Base-by-base conservation (phyloP, 345 rosid genomes). In the Populus davidiana region DNA sequence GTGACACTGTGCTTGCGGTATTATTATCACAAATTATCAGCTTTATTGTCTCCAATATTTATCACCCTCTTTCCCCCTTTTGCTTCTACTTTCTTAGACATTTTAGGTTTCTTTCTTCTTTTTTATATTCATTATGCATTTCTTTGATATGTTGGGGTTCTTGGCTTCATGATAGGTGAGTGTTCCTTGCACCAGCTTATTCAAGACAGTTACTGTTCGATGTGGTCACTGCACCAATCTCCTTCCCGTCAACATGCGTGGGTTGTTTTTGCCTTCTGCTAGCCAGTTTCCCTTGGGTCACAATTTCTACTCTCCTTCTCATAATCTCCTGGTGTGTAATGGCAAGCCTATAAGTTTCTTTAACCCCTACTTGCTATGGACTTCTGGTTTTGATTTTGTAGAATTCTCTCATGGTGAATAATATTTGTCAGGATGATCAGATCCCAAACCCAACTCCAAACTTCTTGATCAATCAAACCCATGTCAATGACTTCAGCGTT, bases 181-280 rank as follows among this genome's bases (percentile, higher is more conserved):
- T 80, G 97, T 96, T 88, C 98, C 99, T 69, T 86, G 90, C 89
- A 78, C 92, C n/a, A 94, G 97, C 85, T 86, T 96, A 87, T 89
- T 91, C 94, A 96, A 96, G 91, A 90, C 93, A 17, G 99, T 96
- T 61, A 94, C 98, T 27, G 97, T 96, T 47, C 90, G 97, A 81
- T 96, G 98, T 66, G 99, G 98, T 38, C 97, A 95, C 90, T 96
- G 99, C 86, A 86, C 92, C 83, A 94, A 91, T 81, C 97, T 96
- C 59, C 89, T 96, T 52, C 90, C 98, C 11, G 99, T 92, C 73
- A 92, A 89, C 88, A 94, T 90, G 93, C 87, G 94, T 39, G 86
- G 89, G 25, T 63, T 85, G 83, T 83, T 89, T 68, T 87, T 89
- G 61, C 97, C 97, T 17, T 78, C 96, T 4, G 83, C 93, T 35